Percentiles rank a stretch among this genome's conserved stretches.
phyloP scores from a whole-genome alignment of 139 green algal species.

The Desmodesmus armatus region DNA sequence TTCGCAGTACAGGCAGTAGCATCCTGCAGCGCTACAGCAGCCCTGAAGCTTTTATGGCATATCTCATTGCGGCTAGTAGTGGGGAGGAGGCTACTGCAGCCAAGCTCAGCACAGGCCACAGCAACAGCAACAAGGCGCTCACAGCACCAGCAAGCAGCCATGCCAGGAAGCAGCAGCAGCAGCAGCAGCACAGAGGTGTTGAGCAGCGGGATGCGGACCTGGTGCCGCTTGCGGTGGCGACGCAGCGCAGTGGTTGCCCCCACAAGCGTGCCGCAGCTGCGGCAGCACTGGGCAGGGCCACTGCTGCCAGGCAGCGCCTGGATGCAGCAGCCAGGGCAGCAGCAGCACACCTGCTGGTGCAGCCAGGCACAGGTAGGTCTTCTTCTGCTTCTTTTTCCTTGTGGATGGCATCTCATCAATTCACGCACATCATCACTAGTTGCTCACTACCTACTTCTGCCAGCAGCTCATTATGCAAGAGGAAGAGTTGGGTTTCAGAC shows the following conservation, averaged over 20 bases:
- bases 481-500: too few relatives aligned
- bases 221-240: constrained; percentile 62
- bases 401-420: too few relatives aligned
- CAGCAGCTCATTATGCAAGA: too few relatives aligned
- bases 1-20: constrained; percentile 9
- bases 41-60: too few relatives aligned
- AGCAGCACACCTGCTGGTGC: constrained; percentile 49
- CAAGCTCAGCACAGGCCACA: background rate
- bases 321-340: constrained; percentile 52
- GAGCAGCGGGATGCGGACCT: constrained; percentile 91
- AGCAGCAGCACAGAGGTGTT: constrained; percentile 38
- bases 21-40: background rate
- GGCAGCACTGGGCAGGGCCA: constrained; percentile 54
- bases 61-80: too few relatives aligned
- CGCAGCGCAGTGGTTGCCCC: constrained; percentile 16
- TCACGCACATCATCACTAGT: too few relatives aligned
- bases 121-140: background rate
- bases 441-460: too few relatives aligned
- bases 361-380: background rate
- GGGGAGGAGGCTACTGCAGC: too few relatives aligned
- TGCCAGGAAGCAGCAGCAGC: background rate
- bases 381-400: too few relatives aligned
- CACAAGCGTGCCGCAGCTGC: constrained; percentile 44
- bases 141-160: background rate
- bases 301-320: constrained; percentile 51